Base-by-base conservation (phyloP, 176 grass and related monocot genomes). In the Avena insularis region DNA sequence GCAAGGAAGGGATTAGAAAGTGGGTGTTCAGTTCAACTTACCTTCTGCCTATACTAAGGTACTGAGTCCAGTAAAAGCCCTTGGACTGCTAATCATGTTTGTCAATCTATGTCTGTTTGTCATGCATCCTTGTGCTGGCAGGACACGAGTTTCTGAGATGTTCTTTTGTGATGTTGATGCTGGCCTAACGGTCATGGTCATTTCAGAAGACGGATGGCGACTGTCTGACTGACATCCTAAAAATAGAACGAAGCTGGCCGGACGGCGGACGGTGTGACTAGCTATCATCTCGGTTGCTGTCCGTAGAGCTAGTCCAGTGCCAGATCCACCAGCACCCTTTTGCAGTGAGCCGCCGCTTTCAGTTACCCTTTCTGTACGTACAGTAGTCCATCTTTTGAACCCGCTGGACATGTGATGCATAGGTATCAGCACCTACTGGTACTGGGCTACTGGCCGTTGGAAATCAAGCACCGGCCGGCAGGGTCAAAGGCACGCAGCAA, bases 381-480 rank as follows among this genome's bases (percentile, higher is more conserved):
- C 20, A 4, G 58, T 64, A 21, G 33, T 35, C 33, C 10, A 25
- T 25, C 64, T 79, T 73, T 74, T 76, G 49, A 75, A 66, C 72
- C 66, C 36, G 33, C 33, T 35, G 59, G 12, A 57, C 25, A 25
- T 21, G 21, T 11, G 50, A 5, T 55, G 68, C 82, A 25, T 72
- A 57, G 86, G 82, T 70, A 36, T 77, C 51, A 46, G 50, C 80
- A 29, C 63, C 57, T 71, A 6, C 69, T 19, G 4, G 12, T 8
- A 66, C 27, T 6, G 21, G 10, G 29, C 55, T 79, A 79, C 35
- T 65, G 82, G 71, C 86, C 78, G 90, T 91, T 88, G 86, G 40
- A 40, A 69, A 35, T 25, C 20, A 69, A 54, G 63, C 67, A 12
- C 15, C 54, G 66, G 81, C 71, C 54, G 66, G 81, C 71, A 80